Conservation (phyloP, 495 filamentous ascomycete genomes). For the Penicillium malachiteum region DNA sequence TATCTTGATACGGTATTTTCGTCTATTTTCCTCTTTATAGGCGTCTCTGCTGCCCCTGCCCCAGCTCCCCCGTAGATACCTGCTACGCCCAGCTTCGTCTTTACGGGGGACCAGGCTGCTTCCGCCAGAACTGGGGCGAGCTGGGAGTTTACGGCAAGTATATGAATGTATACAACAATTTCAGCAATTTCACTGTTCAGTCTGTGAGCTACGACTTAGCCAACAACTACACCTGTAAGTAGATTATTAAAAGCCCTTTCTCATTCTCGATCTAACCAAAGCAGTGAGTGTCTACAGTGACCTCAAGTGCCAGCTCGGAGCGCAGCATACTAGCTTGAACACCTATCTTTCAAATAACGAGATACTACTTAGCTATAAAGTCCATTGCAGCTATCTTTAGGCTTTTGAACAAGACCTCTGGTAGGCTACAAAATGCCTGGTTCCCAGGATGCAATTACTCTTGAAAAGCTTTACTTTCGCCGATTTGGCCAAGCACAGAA, state of each 20-base stretch:
- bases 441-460: too few species aligned
- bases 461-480: too few species aligned
- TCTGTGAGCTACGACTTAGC: slow-evolving; percentile 1
- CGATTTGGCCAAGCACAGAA: too few species aligned
- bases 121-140: slow-evolving; percentile 7
- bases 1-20: too few species aligned
- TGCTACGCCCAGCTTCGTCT: slow-evolving; percentile 19
- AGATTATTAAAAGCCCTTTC: background rate
- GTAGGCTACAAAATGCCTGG: too few species aligned
- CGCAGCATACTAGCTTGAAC: background rate
- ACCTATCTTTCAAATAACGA: slow-evolving; percentile 7
- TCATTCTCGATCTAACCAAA: background rate
- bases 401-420: too few species aligned
- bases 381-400: slow-evolving; percentile 2
- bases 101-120: slow-evolving; percentile 17
- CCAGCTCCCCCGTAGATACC: slow-evolving; percentile 5
- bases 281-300: slow-evolving; percentile 13
- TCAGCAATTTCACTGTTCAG: background rate
- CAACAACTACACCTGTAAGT: slow-evolving; percentile 6
- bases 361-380: slow-evolving; percentile 10
- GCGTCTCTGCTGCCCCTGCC: slow-evolving; percentile 1
- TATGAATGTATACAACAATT: background rate
- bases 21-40: too few species aligned
- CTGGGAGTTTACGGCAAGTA: background rate
- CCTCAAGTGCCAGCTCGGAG: slow-evolving; percentile 4